A percentile compares a stretch with the other conserved stretches of the same genome.
phyloP scores from a whole-genome alignment of 257 asterid genomes.

The Galeopsis tetrahit region DNA sequence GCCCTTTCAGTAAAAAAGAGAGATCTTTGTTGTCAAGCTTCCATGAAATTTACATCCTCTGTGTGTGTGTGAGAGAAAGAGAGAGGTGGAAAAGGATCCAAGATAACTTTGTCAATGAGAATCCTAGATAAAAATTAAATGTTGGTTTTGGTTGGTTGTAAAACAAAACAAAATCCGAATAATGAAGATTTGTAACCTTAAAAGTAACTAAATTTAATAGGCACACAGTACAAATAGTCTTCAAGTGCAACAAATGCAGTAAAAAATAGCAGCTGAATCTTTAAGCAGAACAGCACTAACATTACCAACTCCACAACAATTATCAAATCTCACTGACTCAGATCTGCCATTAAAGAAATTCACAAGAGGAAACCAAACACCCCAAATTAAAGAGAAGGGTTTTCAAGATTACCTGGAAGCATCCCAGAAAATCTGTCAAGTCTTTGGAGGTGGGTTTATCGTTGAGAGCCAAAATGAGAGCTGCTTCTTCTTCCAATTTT shows the following conservation, averaged over 20 bases:
- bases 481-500: constrained; percentile 39
- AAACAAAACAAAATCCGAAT: constrained; percentile 22
- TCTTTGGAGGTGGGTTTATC: constrained; percentile 28
- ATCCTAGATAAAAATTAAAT: constrained; percentile 4
- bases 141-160: constrained; percentile 15
- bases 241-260: constrained; percentile 33
- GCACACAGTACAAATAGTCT: neutral
- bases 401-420: constrained; percentile 49
- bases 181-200: constrained; percentile 26
- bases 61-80: neutral
- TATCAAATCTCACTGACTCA: constrained; percentile 31
- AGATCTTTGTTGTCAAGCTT: constrained; percentile 13
- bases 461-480: constrained; percentile 38
- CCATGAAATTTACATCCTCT: neutral
- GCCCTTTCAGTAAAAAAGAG: neutral
- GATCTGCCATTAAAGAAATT: constrained; percentile 38
- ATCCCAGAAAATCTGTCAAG: constrained; percentile 31
- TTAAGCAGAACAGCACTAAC: constrained; percentile 4
- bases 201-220: neutral
- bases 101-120: constrained; percentile 19
- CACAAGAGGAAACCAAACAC: neutral
- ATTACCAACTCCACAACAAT: constrained; percentile 34
- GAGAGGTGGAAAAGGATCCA: constrained; percentile 22
- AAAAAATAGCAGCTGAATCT: neutral
- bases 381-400: constrained; percentile 7